Conservation (phyloP, 2,329 filamentous ascomycete genomes). For the Calonectria pseudoturangicola region DNA sequence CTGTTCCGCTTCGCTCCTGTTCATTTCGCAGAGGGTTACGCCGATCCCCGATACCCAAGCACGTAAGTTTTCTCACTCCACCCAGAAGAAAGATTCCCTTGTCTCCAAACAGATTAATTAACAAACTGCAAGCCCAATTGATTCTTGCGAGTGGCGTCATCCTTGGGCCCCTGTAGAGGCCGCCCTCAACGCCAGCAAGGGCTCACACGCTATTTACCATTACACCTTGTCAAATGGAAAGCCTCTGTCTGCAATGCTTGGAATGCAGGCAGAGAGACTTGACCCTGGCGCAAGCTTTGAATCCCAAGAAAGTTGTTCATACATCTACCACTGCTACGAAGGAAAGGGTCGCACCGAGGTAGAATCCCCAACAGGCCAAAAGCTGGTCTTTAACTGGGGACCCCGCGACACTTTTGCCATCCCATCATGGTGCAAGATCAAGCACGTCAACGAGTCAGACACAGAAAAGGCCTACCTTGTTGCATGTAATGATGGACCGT, state of each 20-base stretch:
- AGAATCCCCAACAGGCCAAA: conserved; percentile 55
- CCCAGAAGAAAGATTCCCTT: too few relatives aligned
- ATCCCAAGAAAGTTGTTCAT: conserved; percentile 68
- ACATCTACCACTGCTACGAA: conserved; percentile 71
- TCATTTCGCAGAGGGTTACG: conserved; percentile 72
- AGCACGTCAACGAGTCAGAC: conserved; percentile 63
- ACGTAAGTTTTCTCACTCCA: conserved; percentile 50
- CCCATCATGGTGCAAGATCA: conserved; percentile 70
- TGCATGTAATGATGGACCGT: conserved; percentile 59
- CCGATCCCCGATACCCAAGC: conserved; percentile 68
- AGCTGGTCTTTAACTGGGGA: conserved; percentile 64
- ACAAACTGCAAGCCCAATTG: conserved; percentile 51
- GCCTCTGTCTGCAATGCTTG: conserved; percentile 66
- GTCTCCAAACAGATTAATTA: background rate
- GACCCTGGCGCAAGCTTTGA: conserved; percentile 58
- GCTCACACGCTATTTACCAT: conserved; percentile 58
- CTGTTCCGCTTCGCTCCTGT: conserved; percentile 70
- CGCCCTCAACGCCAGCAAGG: conserved; percentile 58
- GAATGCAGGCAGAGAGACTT: conserved; percentile 69
- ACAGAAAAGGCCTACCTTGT: conserved; percentile 58
- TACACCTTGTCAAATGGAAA: conserved; percentile 58
- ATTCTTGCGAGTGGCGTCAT: conserved; percentile 63
- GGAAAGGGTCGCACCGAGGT: conserved; percentile 67
- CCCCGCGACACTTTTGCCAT: conserved; percentile 72
- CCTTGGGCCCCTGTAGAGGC: conserved; percentile 66